Base-by-base conservation (phyloP, 495 filamentous ascomycete species). In the Pyrenula massariospora region DNA sequence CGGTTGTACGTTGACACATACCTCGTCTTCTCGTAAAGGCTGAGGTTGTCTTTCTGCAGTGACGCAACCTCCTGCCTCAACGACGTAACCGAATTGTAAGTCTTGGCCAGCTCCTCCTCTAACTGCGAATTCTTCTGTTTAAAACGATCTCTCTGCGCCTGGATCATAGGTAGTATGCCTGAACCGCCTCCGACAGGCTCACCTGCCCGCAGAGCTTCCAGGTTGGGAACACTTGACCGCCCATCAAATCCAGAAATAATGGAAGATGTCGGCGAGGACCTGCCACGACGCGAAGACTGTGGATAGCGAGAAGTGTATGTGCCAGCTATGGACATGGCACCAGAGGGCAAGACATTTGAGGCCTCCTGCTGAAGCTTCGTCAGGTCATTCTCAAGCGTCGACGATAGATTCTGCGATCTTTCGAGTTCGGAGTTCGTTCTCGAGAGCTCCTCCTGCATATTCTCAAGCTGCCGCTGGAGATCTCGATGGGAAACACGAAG, bases 161-260 rank as follows among this genome's bases (percentile, higher is more conserved):
- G 94, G 56, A 99, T 85, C 93, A 99, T 99, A 23, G 94, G 93
- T 23, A 99, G 75, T 58, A 99, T 95, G 20, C 91, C 91, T 1
- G 88, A 89, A 24, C 89, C 89, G 53, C 88, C 89, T 10, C 89
- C 89, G 15, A 86, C 80, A 10, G 85, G 74, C 62, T 91, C 87
- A 5, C 86, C 84, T 23, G 82, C 78, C 61, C 77, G 78, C 54
- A 82, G 75, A 50, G 79, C 69, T 24, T 83, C 78, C 65, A 84
- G 75, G 1, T 75, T 78, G 52, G 65, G 76, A 54, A 59, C 71
- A 42, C 70, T 63, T 20, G 67, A 69, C 48, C 82, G 80, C 10
- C 85, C 81, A 68, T 95, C 89, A 68, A 96, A 91, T 22, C 93
- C 93, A 50, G 90, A 95, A 59, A 99, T 96, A 61, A 97, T 97